A percentile compares a stretch with the other conserved stretches of the same genome.
Conservation (phyloP, 2,329 filamentous ascomycete genomes). For the Fusarium drepaniforme region DNA sequence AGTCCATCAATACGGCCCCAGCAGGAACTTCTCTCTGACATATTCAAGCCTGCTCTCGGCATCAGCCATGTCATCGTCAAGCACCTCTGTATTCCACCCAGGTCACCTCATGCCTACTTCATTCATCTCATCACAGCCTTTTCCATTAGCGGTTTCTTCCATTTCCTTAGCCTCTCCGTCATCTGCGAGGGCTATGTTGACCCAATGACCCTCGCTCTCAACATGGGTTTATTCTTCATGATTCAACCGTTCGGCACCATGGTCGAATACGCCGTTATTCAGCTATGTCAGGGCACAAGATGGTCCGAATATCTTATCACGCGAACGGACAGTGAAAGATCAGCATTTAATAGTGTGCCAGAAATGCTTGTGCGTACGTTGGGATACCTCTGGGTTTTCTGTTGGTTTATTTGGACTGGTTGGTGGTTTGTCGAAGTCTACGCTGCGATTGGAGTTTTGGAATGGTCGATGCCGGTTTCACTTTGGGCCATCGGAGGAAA, state of each 20-base stretch:
- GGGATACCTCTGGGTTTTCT: slow-evolving; percentile 19
- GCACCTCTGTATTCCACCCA: neutral
- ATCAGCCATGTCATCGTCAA: slow-evolving; percentile 2
- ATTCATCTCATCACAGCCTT: slow-evolving; percentile 22
- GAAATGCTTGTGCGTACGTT: neutral
- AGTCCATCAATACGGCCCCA: neutral
- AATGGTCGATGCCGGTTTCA: slow-evolving; percentile 24
- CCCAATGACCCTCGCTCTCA: neutral
- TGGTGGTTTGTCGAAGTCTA: slow-evolving; percentile 25
- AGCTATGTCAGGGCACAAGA: neutral
- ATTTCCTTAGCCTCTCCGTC: slow-evolving; percentile 19
- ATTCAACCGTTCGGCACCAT: slow-evolving; percentile 13
- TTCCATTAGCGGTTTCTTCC: slow-evolving; percentile 23
- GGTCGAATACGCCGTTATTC: neutral
- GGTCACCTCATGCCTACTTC: slow-evolving; percentile 11
- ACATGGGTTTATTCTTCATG: slow-evolving; percentile 19
- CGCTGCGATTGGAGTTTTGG: slow-evolving; percentile 11
- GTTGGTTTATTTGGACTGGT: slow-evolving; percentile 20
- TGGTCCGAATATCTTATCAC: neutral
- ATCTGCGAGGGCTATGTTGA: slow-evolving; percentile 9
- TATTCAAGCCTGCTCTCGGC: slow-evolving; percentile 14
- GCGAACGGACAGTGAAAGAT: neutral
- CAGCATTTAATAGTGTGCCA: neutral
- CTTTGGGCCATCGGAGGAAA: neutral
- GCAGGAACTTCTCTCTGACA: neutral